Conservation (phyloP, 495 filamentous ascomycete genomes). For the Neurospora discreta region DNA sequence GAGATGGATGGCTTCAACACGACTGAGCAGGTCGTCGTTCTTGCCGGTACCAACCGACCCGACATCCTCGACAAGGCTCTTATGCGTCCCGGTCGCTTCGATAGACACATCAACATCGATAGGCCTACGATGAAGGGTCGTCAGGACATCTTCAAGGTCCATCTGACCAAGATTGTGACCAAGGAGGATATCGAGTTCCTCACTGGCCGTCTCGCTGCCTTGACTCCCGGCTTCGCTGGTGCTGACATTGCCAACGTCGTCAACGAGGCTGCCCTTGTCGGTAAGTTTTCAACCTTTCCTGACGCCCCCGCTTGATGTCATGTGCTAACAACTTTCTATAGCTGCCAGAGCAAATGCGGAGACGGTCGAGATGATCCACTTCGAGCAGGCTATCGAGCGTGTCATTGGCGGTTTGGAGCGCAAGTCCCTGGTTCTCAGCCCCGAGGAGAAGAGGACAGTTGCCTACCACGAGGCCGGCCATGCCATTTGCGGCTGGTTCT, state of each 20-base stretch:
- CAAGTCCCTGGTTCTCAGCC: conserved; percentile 84
- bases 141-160: conserved; percentile 90
- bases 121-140: conserved; percentile 91
- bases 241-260: conserved; percentile 97
- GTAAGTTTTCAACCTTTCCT: conserved; percentile 42
- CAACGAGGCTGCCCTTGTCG: conserved; percentile 93
- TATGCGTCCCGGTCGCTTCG: conserved; percentile 93
- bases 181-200: conserved; percentile 79
- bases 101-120: conserved; percentile 90
- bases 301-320: background rate
- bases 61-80: conserved; percentile 92
- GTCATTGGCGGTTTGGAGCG: conserved; percentile 93
- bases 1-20: conserved; percentile 99
- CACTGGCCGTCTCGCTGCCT: conserved; percentile 72
- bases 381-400: conserved; percentile 85
- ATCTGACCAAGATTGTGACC: conserved; percentile 86
- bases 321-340: conserved; percentile 34
- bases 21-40: conserved; percentile 91
- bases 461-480: conserved; percentile 98
- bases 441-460: conserved; percentile 86
- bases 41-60: conserved; percentile 90
- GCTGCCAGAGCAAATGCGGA: conserved; percentile 73
- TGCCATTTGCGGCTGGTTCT: conserved; percentile 97
- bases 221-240: conserved; percentile 93
- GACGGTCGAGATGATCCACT: conserved; percentile 73